Conservation (phyloP, 116 monocot genomes). For the Iris pallida region DNA sequence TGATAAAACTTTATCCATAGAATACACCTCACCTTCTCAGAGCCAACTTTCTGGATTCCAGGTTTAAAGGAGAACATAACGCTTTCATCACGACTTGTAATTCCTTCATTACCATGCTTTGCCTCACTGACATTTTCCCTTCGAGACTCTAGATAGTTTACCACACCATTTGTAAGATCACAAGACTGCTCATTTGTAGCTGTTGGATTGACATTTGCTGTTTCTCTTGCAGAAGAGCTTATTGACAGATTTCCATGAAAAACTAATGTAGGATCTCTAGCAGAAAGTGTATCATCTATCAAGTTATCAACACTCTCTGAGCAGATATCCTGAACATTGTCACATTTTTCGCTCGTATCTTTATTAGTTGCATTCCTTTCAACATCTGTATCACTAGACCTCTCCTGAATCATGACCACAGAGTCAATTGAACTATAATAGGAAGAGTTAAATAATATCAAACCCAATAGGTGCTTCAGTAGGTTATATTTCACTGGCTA, state of each 20-base stretch:
- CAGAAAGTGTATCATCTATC: conserved; percentile 36
- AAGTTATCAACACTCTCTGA: conserved; percentile 23
- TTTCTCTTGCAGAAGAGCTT: conserved; percentile 19
- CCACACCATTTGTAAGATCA: conserved; percentile 19
- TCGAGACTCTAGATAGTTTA: conserved; percentile 13
- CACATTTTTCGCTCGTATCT: conserved; percentile 16
- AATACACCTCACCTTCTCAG: conserved; percentile 29
- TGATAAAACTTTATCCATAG: not conserved
- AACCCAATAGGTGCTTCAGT: not conserved
- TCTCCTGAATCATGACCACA: conserved; percentile 30
- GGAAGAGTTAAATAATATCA: conserved; percentile 8
- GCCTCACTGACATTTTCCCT: conserved; percentile 13
- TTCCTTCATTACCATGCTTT: conserved; percentile 25
- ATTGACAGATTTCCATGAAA: conserved; percentile 49
- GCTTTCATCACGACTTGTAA: conserved; percentile 30
- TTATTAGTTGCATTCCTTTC: conserved; percentile 29
- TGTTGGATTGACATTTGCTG: conserved; percentile 10
- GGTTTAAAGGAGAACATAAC: conserved; percentile 57
- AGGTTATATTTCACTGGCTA: not conserved
- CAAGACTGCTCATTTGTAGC: conserved; percentile 9
- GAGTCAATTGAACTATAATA: not conserved
- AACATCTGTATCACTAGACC: conserved; percentile 26
- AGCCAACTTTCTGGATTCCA: conserved; percentile 29
- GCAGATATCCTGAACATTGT: conserved; percentile 15
- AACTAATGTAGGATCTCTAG: conserved; percentile 63